Conservation (phyloP, 768 basidiomycete species). For the Leucosporidium creatinivorum region DNA sequence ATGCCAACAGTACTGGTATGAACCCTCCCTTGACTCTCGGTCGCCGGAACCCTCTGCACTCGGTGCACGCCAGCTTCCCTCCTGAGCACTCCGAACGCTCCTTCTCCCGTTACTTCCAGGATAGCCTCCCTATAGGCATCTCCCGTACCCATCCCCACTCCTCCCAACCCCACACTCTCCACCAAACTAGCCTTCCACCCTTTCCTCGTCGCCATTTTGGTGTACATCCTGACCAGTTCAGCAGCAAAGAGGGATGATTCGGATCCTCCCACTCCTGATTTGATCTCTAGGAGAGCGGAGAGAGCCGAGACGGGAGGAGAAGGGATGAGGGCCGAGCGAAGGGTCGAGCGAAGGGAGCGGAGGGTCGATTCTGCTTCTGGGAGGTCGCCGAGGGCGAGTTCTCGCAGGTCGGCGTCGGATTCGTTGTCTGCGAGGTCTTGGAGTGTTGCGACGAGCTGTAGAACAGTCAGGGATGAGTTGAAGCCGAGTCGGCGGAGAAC, state of each 20-base stretch:
- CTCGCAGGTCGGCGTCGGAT: constrained; percentile 65
- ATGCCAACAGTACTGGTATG: constrained; percentile 88
- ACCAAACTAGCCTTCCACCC: constrained; percentile 54
- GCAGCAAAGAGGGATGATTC: constrained; percentile 75
- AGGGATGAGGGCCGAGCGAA: constrained; percentile 24
- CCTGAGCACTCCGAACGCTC: constrained; percentile 67
- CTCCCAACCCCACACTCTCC: constrained; percentile 21
- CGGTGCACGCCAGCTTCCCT: constrained; percentile 96
- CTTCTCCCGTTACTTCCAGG: constrained; percentile 67
- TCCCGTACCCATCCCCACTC: constrained; percentile 23
- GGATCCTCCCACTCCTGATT: constrained; percentile 84
- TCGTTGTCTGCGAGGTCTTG: constrained; percentile 46
- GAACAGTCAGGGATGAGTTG: neutral
- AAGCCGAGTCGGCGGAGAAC: neutral
- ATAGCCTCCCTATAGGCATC: constrained; percentile 61
- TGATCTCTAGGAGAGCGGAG: constrained; percentile 79
- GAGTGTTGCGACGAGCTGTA: constrained; percentile 18
- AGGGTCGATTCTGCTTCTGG: constrained; percentile 10
- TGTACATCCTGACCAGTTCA: constrained; percentile 76
- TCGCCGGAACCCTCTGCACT: constrained; percentile 87
- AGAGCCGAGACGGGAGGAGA: constrained; percentile 12
- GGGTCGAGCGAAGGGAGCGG: neutral
- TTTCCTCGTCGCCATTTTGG: constrained; percentile 52
- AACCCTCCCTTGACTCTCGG: constrained; percentile 75
- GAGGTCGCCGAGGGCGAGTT: constrained; percentile 50